Evolutionary conservation across 306 rosid genomes (phyloP).

Genomic region (Vicia faba): DNA sequence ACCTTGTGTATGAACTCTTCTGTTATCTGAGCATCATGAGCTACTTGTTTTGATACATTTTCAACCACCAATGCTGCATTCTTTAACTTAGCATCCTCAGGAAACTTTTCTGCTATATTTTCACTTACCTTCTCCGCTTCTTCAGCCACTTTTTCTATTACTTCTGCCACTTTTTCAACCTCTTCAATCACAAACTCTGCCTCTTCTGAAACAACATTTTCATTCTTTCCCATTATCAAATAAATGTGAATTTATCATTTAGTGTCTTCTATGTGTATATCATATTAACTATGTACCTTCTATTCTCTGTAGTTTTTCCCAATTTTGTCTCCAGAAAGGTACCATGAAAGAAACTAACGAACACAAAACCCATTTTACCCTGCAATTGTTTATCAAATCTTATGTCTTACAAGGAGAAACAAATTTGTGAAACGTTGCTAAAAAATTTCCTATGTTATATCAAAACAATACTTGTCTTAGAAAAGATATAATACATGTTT

Average conservation of each 20-base stretch:
- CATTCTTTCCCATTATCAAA: background rate
- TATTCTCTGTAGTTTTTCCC: conserved; percentile 34
- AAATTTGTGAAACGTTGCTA: background rate
- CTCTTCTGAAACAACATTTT: conserved; percentile 15
- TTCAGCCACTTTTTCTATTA: conserved; percentile 54
- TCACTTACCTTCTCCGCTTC: conserved; percentile 53
- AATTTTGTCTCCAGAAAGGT: conserved; percentile 41
- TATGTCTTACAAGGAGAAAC: background rate
- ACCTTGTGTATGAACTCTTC: conserved; percentile 64
- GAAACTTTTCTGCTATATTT: conserved; percentile 51
- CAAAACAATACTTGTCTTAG: no score
- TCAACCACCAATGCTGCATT: conserved; percentile 51
- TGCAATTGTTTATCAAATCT: conserved; percentile 28
- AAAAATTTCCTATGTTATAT: no score
- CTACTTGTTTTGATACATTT: conserved; percentile 48
- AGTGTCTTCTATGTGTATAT: background rate
- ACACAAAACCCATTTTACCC: conserved; percentile 48
- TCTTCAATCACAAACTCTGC: conserved; percentile 50
- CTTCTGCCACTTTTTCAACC: conserved; percentile 50
- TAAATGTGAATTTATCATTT: background rate
- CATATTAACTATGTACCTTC: conserved; percentile 39
- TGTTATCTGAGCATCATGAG: conserved; percentile 59
- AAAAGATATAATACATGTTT: no score
- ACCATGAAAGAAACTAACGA: conserved; percentile 38
- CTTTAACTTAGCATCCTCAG: conserved; percentile 48